A percentile compares a stretch with the other conserved stretches of the same genome.
These are phyloP conservation scores for Phaeosphaeriaceae sp. DNA, from an alignment of 2,329 filamentous ascomycete genomes.

Conservation along the genomic window DNA sequence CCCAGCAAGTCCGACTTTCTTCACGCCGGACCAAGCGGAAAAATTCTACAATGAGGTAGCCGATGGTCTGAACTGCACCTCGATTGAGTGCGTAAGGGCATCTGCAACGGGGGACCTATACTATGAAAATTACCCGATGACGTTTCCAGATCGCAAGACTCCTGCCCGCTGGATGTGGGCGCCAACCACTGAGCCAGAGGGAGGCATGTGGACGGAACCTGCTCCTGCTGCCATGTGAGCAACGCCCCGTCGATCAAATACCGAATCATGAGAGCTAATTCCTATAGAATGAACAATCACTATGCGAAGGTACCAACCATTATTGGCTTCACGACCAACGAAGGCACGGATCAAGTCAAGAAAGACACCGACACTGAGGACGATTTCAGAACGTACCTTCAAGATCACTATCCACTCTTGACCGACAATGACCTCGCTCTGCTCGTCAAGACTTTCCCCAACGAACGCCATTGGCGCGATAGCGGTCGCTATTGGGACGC, in stretches of 20 bases:
- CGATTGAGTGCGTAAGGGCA: constrained; percentile 37
- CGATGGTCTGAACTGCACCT: constrained; percentile 37
- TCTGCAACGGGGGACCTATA: constrained; percentile 38
- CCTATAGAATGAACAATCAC: constrained; percentile 18
- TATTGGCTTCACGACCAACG: constrained; percentile 42
- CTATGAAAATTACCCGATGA: constrained; percentile 44
- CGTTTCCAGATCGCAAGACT: constrained; percentile 37
- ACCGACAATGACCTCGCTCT: constrained; percentile 58
- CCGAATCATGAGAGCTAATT: no score
- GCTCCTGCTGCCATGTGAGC: constrained; percentile 30
- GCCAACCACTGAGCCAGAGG: constrained; percentile 37
- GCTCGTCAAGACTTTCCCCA: constrained; percentile 37
- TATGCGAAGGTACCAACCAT: constrained; percentile 42
- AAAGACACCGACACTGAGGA: constrained; percentile 46
- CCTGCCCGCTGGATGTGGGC: constrained; percentile 47
- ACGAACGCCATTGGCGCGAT: constrained; percentile 44
- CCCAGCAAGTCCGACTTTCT: constrained; percentile 42
- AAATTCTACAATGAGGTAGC: constrained; percentile 43
- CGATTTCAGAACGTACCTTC: constrained; percentile 43
- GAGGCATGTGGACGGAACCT: constrained; percentile 39
- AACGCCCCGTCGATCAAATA: no score
- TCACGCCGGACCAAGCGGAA: constrained; percentile 37
- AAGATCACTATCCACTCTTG: constrained; percentile 55
- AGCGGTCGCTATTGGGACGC: constrained; percentile 42
- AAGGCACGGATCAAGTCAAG: constrained; percentile 52